Evolutionary conservation across 495 filamentous ascomycete genomes (phyloP).

Genomic region (Elaphomyces granulatus): DNA sequence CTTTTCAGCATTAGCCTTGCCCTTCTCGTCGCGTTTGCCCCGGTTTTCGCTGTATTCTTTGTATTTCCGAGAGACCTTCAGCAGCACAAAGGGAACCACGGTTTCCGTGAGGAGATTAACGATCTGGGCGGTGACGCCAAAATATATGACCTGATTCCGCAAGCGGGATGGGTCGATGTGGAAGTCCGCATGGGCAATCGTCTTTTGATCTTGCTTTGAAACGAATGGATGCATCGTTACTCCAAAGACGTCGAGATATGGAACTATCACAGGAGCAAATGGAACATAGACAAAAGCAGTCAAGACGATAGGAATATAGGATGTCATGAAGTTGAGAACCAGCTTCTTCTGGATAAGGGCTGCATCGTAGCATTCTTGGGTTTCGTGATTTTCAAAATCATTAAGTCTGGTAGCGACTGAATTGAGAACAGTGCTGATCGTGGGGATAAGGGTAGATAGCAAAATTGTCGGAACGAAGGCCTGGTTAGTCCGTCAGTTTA

Average conservation of each 20-base stretch:
- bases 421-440: conserved; percentile 61
- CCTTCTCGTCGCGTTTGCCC: conserved; percentile 14
- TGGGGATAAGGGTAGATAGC: conserved; percentile 65
- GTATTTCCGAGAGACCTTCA: conserved; percentile 54
- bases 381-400: conserved; percentile 87
- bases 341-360: conserved; percentile 85
- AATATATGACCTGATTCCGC: conserved; percentile 89
- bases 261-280: conserved; percentile 75
- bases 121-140: conserved; percentile 88
- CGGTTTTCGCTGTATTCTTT: conserved; percentile 34
- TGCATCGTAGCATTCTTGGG: conserved; percentile 58
- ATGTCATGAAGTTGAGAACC: conserved; percentile 93
- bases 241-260: conserved; percentile 77
- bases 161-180: conserved; percentile 72
- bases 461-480: conserved; percentile 80
- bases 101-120: conserved; percentile 79
- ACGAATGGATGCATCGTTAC: conserved; percentile 63
- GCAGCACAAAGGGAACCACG: conserved; percentile 73
- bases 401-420: conserved; percentile 66
- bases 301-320: conserved; percentile 80
- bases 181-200: conserved; percentile 46
- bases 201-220: conserved; percentile 51
- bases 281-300: conserved; percentile 97
- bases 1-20: conserved; percentile 16
- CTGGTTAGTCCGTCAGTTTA: conserved; percentile 33